Evolutionary conservation across 495 filamentous ascomycete species (phyloP).

Genomic region (Astrothelium macrocarpum): DNA sequence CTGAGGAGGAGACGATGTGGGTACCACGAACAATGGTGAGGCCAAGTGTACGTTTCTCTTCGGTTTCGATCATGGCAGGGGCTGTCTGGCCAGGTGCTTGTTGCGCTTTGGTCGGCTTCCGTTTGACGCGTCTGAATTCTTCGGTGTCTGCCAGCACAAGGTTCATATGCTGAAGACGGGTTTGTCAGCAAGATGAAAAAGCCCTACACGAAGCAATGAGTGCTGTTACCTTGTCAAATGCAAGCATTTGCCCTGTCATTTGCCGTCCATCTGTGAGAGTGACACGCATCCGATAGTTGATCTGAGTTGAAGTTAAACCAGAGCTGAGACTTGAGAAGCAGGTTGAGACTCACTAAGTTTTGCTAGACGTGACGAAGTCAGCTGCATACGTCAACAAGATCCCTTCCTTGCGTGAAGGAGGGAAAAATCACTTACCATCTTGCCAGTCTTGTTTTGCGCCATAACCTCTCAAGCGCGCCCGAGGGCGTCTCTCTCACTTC

Average conservation of each 20-base stretch:
- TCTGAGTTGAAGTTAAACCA: slow-evolving; percentile 46
- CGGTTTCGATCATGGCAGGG: slow-evolving; percentile 63
- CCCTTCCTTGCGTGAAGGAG: slow-evolving; percentile 27
- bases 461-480: slow-evolving; percentile 49
- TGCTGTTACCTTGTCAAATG: slow-evolving; percentile 82
- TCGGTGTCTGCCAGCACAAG: slow-evolving; percentile 97
- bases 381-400: slow-evolving; percentile 55
- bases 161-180: slow-evolving; percentile 77
- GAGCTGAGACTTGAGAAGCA: not conserved
- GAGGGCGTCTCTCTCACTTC: slow-evolving; percentile 52
- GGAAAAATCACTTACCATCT: slow-evolving; percentile 72
- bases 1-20: slow-evolving; percentile 85
- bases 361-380: slow-evolving; percentile 63
- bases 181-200: too few relatives aligned
- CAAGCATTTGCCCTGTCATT: slow-evolving; percentile 94
- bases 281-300: slow-evolving; percentile 98
- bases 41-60: slow-evolving; percentile 93
- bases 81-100: slow-evolving; percentile 52
- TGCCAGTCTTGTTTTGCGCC: slow-evolving; percentile 86
- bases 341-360: slow-evolving; percentile 76
- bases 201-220: too few relatives aligned
- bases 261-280: slow-evolving; percentile 93
- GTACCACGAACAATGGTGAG: slow-evolving; percentile 91
- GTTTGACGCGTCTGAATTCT: slow-evolving; percentile 92
- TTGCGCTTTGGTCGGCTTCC: slow-evolving; percentile 65